Evolutionary conservation across 1,284 basidiomycete genomes (phyloP).

Genomic region (Erythrobasidium hasegawianum): DNA sequence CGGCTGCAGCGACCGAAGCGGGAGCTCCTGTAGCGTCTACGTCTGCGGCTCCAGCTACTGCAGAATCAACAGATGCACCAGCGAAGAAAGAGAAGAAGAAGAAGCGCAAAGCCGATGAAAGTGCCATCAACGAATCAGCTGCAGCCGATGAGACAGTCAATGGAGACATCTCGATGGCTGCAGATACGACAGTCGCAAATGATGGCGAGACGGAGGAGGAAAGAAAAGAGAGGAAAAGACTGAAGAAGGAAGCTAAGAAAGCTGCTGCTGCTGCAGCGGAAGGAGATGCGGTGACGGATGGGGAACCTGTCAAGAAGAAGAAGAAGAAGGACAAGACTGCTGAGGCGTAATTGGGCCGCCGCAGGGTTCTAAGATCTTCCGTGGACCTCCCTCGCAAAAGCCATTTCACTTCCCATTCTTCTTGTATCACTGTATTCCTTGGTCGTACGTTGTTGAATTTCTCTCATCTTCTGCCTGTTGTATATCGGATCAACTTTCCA

Average conservation of each 20-base stretch:
- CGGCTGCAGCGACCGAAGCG: too few species aligned
- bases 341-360: neutral
- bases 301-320: conserved; percentile 35
- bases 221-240: conserved; percentile 36
- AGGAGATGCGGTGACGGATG: neutral
- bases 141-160: conserved; percentile 21
- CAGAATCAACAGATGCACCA: conserved; percentile 45
- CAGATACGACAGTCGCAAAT: conserved; percentile 9
- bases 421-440: too few species aligned
- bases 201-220: conserved; percentile 35
- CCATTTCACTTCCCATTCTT: too few species aligned
- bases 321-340: conserved; percentile 33
- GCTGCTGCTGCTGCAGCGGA: conserved; percentile 10
- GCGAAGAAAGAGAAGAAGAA: conserved; percentile 52
- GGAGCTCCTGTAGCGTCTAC: conserved; percentile 32
- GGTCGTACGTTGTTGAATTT: too few species aligned
- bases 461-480: too few species aligned
- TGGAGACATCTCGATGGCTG: conserved; percentile 15
- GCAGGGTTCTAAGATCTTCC: too few species aligned
- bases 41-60: conserved; percentile 20
- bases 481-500: too few species aligned
- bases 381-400: too few species aligned
- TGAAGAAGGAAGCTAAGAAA: conserved; percentile 36
- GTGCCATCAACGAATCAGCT: conserved; percentile 4
- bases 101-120: conserved; percentile 52